phyloP scores from a whole-genome alignment of 371 early-diverging fungal species.

The Apophysomyces sp. region DNA sequence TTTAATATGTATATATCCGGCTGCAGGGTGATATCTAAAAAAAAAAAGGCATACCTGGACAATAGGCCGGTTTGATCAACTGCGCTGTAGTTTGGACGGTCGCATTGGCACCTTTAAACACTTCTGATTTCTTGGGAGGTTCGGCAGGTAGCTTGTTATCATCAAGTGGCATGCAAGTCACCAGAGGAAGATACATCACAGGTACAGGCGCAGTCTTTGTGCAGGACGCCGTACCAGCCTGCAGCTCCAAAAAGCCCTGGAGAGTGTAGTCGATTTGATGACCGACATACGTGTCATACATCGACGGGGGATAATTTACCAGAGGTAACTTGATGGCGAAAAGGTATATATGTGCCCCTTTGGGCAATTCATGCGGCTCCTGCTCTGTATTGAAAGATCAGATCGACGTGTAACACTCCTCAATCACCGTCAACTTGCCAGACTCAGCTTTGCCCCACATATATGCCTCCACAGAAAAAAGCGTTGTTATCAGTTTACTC shows the following conservation, averaged over 20 bases:
- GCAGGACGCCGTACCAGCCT: constrained; percentile 1
- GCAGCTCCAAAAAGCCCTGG: constrained; percentile 33
- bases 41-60: constrained; percentile 34
- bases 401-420: not conserved
- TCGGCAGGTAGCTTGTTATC: not conserved
- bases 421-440: constrained; percentile 3
- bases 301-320: constrained; percentile 45
- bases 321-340: constrained; percentile 49
- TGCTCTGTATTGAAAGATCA: not conserved
- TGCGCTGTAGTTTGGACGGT: constrained; percentile 29
- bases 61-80: constrained; percentile 35
- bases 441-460: constrained; percentile 26
- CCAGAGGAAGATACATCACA: constrained; percentile 39
- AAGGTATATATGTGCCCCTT: constrained; percentile 40
- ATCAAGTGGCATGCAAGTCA: constrained; percentile 16
- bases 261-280: constrained; percentile 37
- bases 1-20: too few species aligned
- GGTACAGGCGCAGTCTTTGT: constrained; percentile 22
- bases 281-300: constrained; percentile 27
- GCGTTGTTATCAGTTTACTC: constrained; percentile 4
- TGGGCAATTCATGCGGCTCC: constrained; percentile 14
- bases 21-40: not conserved
- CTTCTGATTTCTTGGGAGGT: constrained; percentile 12
- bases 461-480: constrained; percentile 32
- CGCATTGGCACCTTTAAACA: constrained; percentile 20